Percentiles rank a stretch among this genome's conserved stretches.
phyloP scores from a whole-genome alignment of 2,329 filamentous ascomycete species.

The Ophiocordyceps sinensis region DNA sequence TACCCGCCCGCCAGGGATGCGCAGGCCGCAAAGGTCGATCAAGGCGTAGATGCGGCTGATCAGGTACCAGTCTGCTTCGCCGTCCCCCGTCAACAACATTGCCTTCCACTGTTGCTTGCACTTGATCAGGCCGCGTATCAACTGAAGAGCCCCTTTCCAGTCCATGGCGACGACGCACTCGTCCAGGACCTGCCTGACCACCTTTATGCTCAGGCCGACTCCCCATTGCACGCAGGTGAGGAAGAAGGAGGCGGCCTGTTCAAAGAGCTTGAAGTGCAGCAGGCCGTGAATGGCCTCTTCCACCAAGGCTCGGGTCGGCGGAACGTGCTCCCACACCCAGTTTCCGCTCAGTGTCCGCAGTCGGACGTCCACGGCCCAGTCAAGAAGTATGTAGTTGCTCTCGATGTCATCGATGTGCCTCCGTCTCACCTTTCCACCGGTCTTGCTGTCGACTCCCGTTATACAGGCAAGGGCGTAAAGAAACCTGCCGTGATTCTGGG shows the following conservation, averaged over 20 bases:
- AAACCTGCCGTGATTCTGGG: slow-evolving; percentile 26
- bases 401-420: slow-evolving; percentile 18
- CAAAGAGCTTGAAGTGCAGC: slow-evolving; percentile 29
- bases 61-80: slow-evolving; percentile 10
- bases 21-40: slow-evolving; percentile 21
- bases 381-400: slow-evolving; percentile 10
- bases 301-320: slow-evolving; percentile 22
- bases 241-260: slow-evolving; percentile 28
- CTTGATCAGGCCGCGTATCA: slow-evolving; percentile 15
- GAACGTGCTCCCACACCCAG: slow-evolving; percentile 25
- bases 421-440: slow-evolving; percentile 24
- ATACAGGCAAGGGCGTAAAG: slow-evolving; percentile 30
- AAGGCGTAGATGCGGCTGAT: slow-evolving; percentile 18
- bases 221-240: slow-evolving; percentile 21
- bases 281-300: slow-evolving; percentile 33
- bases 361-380: slow-evolving; percentile 13
- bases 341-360: slow-evolving; percentile 14
- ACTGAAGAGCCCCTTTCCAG: slow-evolving; percentile 17
- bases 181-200: slow-evolving; percentile 24
- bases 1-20: not conserved
- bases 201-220: slow-evolving; percentile 15
- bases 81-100: slow-evolving; percentile 10
- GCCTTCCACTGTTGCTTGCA: slow-evolving; percentile 11
- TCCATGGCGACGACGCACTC: slow-evolving; percentile 27
- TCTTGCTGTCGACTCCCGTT: slow-evolving; percentile 24